Percentiles rank a stretch among this genome's conserved stretches.
Conservation (phyloP, 2,329 filamentous ascomycete genomes). For the Calonectria ilicicola region DNA sequence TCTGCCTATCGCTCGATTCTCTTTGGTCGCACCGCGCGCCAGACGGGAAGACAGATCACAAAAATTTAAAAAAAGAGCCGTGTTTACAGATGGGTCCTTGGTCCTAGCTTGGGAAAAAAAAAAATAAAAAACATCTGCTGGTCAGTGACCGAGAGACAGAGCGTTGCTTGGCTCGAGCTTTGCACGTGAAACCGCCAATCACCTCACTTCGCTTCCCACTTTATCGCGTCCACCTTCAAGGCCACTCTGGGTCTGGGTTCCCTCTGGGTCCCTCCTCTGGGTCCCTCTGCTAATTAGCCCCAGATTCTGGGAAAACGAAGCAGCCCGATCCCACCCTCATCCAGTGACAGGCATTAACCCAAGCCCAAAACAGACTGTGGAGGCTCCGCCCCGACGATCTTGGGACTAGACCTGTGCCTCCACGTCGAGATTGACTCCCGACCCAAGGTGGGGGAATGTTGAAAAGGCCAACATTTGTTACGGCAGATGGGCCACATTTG, state of each 20-base stretch:
- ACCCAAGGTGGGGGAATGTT: not conserved
- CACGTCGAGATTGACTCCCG: constrained; percentile 4
- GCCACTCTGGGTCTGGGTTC: not conserved
- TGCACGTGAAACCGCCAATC: constrained; percentile 34
- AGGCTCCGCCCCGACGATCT: not conserved
- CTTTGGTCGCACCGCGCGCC: not conserved
- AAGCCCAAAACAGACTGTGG: constrained; percentile 2
- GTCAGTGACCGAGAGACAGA: not conserved
- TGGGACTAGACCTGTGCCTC: not conserved
- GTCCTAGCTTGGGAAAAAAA: not conserved
- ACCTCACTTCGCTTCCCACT: not conserved
- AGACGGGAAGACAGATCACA: not conserved
- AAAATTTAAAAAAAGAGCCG: not conserved
- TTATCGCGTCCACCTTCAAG: constrained; percentile 1
- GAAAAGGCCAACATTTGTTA: not conserved
- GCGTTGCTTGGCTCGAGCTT: not conserved
- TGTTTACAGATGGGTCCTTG: constrained; percentile 1
- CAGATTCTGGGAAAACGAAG: constrained; percentile 12
- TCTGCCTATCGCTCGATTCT: not conserved
- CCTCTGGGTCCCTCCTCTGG: too few species aligned
- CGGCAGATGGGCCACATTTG: constrained; percentile 9
- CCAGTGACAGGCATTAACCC: not conserved
- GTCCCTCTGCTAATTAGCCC: not conserved
- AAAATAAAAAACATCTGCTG: not conserved
- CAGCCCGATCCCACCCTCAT: not conserved